Evolutionary conservation across 2,329 filamentous ascomycete genomes (phyloP), one percentile per base, ranked within the genome.

Genomic region (Coleophoma eucalyptorum): DNA sequence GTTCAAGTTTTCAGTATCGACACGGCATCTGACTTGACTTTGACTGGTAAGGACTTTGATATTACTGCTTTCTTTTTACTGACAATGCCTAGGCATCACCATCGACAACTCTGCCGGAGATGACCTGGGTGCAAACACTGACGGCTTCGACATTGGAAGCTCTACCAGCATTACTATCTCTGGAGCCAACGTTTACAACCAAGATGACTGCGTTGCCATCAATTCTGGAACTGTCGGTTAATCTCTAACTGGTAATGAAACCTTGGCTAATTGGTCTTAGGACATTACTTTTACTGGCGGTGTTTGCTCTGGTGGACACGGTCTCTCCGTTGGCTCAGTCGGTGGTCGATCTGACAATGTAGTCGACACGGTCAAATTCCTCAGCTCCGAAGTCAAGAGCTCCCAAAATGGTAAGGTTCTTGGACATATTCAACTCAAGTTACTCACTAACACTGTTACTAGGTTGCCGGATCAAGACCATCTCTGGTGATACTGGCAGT

Each of bases 151-250:
- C 53, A 69, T 79, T 31, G 70, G 73, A 48, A 64, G 59, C 43
- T 72, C 44, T 13, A 68, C 64, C n/a, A 68, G 67, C 31, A 66
- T 81, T 32, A 73, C 67, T 43, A 80, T 83, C 59, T 69, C 67
- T 49, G 72, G 33, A 34, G 75, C 76, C 26, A 72, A 67, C 50
- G 69, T 81, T 48, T 71, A 75, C 62, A 81, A 81, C 66, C 79
- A 82, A 65, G 79, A 82, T 50, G 79, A 82, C 60, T 82, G 79
- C 58, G 65, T 81, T 19, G 79, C 78, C 34, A 65, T 82, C 57
- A 81, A 81, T 67, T 79, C 75, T 2, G 78, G 78, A 48, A 72
- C 67, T 19, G 60, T 48, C 38, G 40, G 49, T 26, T 31, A 18
- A 18, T 26, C 11, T 43, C 15, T 21, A 20, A 8, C n/a, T 10